These are phyloP conservation scores for Kazachstania bromeliacearum DNA, from an alignment of 805 yeast genomes.

Conservation along the genomic window DNA sequence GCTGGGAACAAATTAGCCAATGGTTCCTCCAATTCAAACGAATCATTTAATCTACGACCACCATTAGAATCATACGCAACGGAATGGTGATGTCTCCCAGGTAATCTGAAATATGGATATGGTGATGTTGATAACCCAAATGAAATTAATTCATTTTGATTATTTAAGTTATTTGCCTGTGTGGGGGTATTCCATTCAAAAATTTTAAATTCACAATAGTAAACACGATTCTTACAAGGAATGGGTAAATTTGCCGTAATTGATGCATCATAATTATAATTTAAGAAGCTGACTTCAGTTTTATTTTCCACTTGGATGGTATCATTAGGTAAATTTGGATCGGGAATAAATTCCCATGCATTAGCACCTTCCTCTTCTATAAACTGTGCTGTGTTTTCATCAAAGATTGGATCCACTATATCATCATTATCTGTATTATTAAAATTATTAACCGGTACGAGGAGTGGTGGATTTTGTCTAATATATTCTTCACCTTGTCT, in stretches of 20 bases:
- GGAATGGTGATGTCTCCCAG: slow-evolving; percentile 83
- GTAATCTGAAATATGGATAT: slow-evolving; percentile 86
- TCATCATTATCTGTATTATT: slow-evolving; percentile 5
- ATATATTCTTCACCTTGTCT: slow-evolving; percentile 33
- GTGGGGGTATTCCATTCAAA: slow-evolving; percentile 54
- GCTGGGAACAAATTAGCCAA: slow-evolving; percentile 49
- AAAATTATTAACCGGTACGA: slow-evolving; percentile 20
- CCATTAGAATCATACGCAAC: slow-evolving; percentile 86
- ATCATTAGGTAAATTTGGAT: slow-evolving; percentile 43
- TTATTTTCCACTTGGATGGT: slow-evolving; percentile 57
- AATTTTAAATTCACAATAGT: slow-evolving; percentile 81
- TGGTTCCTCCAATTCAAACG: slow-evolving; percentile 42
- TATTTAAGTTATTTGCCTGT: background rate
- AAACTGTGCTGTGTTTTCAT: slow-evolving; percentile 31
- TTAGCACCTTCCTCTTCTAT: slow-evolving; percentile 81
- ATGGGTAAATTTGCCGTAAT: slow-evolving; percentile 77
- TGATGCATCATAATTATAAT: slow-evolving; percentile 51
- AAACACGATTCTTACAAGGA: slow-evolving; percentile 73
- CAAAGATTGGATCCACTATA: slow-evolving; percentile 27
- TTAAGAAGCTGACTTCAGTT: slow-evolving; percentile 47
- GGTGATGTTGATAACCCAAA: slow-evolving; percentile 81
- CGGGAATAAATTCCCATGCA: slow-evolving; percentile 80
- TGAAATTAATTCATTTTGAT: slow-evolving; percentile 42
- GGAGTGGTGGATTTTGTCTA: slow-evolving; percentile 36
- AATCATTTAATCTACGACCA: slow-evolving; percentile 66